Base-by-base conservation (phyloP, 768 basidiomycete genomes). In the Astraeus odoratus region DNA sequence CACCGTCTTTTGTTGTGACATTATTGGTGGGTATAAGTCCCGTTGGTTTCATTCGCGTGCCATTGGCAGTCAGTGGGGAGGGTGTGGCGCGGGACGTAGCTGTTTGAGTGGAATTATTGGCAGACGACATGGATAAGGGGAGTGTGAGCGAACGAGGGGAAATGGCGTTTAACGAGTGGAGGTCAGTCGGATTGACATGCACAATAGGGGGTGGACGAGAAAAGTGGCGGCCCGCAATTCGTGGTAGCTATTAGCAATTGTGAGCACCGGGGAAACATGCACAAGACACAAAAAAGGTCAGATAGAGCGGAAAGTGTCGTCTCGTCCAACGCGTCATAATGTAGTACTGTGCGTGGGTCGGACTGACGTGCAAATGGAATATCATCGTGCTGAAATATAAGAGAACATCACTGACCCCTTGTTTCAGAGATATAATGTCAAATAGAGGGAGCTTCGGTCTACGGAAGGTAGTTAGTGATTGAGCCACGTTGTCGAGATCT, bases 11-110 rank as follows among this genome's bases (percentile, higher is more conserved):
- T 6, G 84, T 88, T 3, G 85, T 81, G 40, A 92, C 86, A 46
- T 75, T 86, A 64, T 92, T 92, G 8, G 89, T 92, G 7, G 89
- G 89, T 2, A 89, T 76, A 25, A 89, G 71, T 22, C 49, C 61
- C 5, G 71, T 61, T 10, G 77, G 57, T 62, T 73, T 73, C 42
- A 62, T 51, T 44, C 61, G 59, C 8, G 65, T 47, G 44, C 72
- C 71, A 39, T 59, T 60, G 13, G 59, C 27, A 42, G 57, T 27
- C 35, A 57, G 59, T 66, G 51, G 63, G 10, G 53, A 26, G 41
- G 55, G 53, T 4, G 55, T 52, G 4, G 54, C 56, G 43, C 64
- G 62, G 27, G 62, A 59, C 24, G 50, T 57, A 43, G 65, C 55
- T 23, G 66, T 55, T n/a, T 61, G 43, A 2, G 59, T 51, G 19